These are phyloP conservation scores for Solanum acaule DNA, from an alignment of 257 asterid species.

Conservation along the genomic window DNA sequence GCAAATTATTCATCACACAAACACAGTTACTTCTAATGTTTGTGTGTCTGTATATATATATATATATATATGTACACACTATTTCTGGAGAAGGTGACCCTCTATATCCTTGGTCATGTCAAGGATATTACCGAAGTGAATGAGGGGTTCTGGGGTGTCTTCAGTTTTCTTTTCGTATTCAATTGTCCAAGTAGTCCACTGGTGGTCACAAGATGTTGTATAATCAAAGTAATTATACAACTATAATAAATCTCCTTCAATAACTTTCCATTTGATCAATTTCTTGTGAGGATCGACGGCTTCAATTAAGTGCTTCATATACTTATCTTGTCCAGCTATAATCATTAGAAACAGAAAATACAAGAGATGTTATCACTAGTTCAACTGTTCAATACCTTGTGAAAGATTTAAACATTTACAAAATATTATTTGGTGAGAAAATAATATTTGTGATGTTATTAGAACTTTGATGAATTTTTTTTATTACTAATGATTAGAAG, in stretches of 20 bases:
- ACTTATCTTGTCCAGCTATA: not conserved
- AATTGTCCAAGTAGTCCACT: not conserved
- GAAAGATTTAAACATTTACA: not conserved
- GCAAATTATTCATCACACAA: not conserved
- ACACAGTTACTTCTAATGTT: not conserved
- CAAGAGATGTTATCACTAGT: not conserved
- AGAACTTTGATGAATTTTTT: not conserved
- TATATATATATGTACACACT: no score
- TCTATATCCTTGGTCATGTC: not conserved
- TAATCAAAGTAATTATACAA: no score
- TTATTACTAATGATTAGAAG: not conserved
- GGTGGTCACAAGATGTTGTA: not conserved
- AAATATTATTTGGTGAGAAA: no score
- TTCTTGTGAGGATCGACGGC: not conserved
- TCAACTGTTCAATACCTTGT: not conserved
- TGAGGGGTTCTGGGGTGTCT: not conserved
- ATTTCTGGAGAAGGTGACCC: no score
- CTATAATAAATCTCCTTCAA: not conserved
- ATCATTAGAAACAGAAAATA: not conserved
- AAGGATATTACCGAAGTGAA: accelerated
- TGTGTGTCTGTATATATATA: no score
- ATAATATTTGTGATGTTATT: no score
- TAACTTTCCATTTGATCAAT: no score
- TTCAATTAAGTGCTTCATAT: not conserved
- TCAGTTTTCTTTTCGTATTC: not conserved